Evolutionary conservation across 768 basidiomycete species (phyloP).

Genomic region (Amanita subjunquillea): DNA sequence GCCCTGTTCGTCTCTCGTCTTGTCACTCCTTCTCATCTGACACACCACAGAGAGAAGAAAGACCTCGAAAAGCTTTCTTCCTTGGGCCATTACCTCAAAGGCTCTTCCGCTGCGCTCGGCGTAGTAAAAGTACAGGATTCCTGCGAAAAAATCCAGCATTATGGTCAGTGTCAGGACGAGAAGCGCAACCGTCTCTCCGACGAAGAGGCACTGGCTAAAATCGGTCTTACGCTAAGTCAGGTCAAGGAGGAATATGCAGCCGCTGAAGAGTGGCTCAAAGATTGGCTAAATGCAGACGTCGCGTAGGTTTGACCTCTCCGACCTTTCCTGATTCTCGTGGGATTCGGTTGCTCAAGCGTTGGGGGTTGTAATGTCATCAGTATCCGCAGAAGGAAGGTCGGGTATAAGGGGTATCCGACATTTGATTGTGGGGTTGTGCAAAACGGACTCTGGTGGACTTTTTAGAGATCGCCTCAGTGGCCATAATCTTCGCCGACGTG

Average conservation of each 20-base stretch:
- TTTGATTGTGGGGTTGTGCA: neutral
- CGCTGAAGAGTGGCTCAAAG: conserved; percentile 60
- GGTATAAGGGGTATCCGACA: neutral
- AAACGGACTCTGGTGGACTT: conserved; percentile 3
- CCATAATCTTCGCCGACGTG: conserved; percentile 2
- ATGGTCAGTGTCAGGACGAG: conserved; percentile 62
- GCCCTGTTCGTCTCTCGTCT: conserved; percentile 52
- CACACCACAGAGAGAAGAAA: conserved; percentile 33
- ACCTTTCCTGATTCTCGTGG: neutral
- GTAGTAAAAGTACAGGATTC: conserved; percentile 69
- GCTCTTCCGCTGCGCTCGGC: conserved; percentile 91
- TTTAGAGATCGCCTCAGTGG: conserved; percentile 5
- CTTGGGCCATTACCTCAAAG: conserved; percentile 93
- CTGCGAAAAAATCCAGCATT: conserved; percentile 90
- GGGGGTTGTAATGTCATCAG: neutral
- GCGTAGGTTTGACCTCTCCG: neutral
- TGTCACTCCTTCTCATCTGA: conserved; percentile 5
- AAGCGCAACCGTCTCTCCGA: conserved; percentile 28
- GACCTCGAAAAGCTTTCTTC: conserved; percentile 59
- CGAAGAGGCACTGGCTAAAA: conserved; percentile 46
- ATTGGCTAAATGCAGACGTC: conserved; percentile 13
- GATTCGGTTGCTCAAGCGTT: neutral
- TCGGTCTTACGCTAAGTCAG: conserved; percentile 41
- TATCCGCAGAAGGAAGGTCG: neutral
- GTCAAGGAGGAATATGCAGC: conserved; percentile 60